Base-by-base conservation (phyloP, 106 monocot species). In the Allium cepa region DNA sequence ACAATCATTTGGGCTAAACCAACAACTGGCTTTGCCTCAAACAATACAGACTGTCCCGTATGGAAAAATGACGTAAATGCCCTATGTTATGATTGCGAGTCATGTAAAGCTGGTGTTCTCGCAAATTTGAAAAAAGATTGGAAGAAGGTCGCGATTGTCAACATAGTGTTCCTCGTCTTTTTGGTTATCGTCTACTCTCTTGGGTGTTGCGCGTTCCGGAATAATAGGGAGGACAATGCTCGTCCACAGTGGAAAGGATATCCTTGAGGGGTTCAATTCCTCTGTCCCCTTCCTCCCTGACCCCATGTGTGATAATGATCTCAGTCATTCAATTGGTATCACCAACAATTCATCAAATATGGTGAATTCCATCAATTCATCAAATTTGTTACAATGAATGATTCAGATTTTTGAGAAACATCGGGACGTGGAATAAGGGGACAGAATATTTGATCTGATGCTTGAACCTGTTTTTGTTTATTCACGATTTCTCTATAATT, bases 151-250 rank as follows among this genome's bases (percentile, higher is more conserved):
- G 78, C 82, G 0, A 11, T 75, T 26, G 16, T 78, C 11, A 83
- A 78, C 63, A 75, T 83, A 36, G 50, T 75, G 71, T 57, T 75
- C 57, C 78, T 82, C 26, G 47, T 82, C 18, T 71, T 82, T 51
- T 70, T 82, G 14, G 15, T 78, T 15, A 45, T 70, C 16, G 77
- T 81, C 64, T 81, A 81, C 64, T 77, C 81, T 8, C 17, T 81
- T 13, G 81, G 81, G 4, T 81, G 81, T 69, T 81, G 81, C 49
- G 81, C 81, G 16, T 81, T 81, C 60, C 72, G 77, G 64, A 81
- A 81, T 69, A 81, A 73, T 56, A 49, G 76, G 50, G 17, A 57
- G 55, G 81, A 81, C 22, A 60, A 81, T 59, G 62, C 67, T 7
- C 63, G 58, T n/a, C 14, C 62, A 7, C 36, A 63, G 73, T 77